Percentiles rank a stretch among this genome's conserved stretches.
phyloP scores from a whole-genome alignment of 345 rosid species.

The Lenwebbia sp. region DNA sequence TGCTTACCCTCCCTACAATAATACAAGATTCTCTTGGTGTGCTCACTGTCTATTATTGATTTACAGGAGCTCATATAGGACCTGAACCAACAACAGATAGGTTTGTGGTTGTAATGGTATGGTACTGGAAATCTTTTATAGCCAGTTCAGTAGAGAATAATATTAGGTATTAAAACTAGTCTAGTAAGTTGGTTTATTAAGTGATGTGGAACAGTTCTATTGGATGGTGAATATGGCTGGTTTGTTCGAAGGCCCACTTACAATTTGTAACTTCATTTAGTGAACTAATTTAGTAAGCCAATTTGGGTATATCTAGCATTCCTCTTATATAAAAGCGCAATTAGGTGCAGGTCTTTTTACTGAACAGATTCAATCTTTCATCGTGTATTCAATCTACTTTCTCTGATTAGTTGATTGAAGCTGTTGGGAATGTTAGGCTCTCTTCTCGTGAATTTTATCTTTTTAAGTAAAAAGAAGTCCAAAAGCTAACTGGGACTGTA shows the following conservation, averaged over 20 bases:
- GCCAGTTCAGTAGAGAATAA: not conserved
- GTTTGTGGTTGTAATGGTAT: conserved; percentile 97
- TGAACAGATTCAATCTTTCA: not conserved
- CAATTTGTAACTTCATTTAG: not conserved
- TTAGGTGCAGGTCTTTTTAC: not conserved
- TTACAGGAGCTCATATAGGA: conserved; percentile 93
- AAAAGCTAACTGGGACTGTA: not conserved
- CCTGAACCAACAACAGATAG: conserved; percentile 98
- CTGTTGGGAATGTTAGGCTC: not conserved
- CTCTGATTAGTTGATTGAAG: not conserved
- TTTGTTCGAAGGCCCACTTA: not conserved
- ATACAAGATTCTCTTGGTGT: not conserved
- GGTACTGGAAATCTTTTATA: not conserved
- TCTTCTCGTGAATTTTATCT: not conserved
- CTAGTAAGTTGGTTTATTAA: not conserved
- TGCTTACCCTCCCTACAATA: not conserved
- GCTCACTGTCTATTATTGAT: not conserved
- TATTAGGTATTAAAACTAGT: not conserved
- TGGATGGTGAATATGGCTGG: not conserved
- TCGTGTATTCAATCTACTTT: not conserved
- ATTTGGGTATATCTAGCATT: not conserved
- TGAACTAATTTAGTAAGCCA: not conserved
- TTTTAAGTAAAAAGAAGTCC: not conserved
- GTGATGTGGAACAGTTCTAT: not conserved
- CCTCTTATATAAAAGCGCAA: not conserved